Evolutionary conservation across 495 filamentous ascomycete genomes (phyloP), one percentile per base, ranked within the genome.

Genomic region (Aspergillus indologenus): DNA sequence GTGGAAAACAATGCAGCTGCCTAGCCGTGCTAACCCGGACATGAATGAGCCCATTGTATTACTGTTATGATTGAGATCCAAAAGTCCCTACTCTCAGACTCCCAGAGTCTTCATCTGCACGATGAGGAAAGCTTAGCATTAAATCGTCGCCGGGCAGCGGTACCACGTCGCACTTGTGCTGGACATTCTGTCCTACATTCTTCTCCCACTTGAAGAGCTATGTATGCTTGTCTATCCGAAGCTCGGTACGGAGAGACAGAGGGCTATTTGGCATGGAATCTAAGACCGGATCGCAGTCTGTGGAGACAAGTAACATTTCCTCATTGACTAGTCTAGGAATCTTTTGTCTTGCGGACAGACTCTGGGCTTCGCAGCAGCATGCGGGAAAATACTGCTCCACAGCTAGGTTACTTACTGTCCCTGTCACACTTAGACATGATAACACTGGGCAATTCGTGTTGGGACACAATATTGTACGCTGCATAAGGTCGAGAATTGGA

Each of bases 111-210:
- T 40, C 34, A 8, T 40, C 34, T 40, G 34, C 34, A 40, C 34
- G 12, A 8, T 40, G 34, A 40, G 34, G 20, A 24, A 46, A 56
- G 51, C 51, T 46, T 45, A 56, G 42, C 53, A 46, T 17, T 47
- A 52, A 52, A 58, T 47, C 42, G 18, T 45, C 12, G 44, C 51
- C 55, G 47, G 56, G 59, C 59, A 53, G 55, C 59, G 26, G 26
- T 29, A 29, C 26, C 26, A 29, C 26, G 46, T 60, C 29, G 21
- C 45, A 56, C 45, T 50, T 18, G 23, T 45, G 45, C 45, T 56
- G 52, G 53, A 48, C 47, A 48, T 54, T 18, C 15, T 64, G 62
- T 64, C 62, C 59, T 55, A 64, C 58, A 51, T 40, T 31, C 53
- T 46, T 3, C 26, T 29, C 3, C 26, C 4, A 4, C 26, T 29